These are phyloP conservation scores for Wallacemonas sp. DNA, from an alignment of 208 protist species.

Conservation along the genomic window DNA sequence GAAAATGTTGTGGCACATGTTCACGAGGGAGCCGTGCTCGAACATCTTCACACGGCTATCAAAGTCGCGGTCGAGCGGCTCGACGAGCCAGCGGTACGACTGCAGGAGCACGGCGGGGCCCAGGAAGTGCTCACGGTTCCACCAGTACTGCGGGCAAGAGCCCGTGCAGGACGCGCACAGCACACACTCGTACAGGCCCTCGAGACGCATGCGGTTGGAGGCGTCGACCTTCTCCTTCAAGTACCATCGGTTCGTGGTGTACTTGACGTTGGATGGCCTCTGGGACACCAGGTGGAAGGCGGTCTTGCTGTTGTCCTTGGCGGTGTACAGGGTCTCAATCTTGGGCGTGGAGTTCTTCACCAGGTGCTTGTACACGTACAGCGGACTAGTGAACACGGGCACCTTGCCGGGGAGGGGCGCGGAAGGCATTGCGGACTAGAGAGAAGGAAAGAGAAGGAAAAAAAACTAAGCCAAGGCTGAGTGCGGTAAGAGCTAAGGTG, in stretches of 20 bases:
- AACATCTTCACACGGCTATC: constrained; percentile 85
- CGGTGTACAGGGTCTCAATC: constrained; percentile 67
- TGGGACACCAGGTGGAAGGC: constrained; percentile 75
- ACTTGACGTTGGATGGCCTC: constrained; percentile 44
- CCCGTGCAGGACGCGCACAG: constrained; percentile 89
- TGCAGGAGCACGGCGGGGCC: constrained; percentile 90
- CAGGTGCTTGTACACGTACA: constrained; percentile 81
- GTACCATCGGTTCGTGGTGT: constrained; percentile 85
- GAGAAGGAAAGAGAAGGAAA: constrained; percentile 6
- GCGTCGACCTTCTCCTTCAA: constrained; percentile 89
- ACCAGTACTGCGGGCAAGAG: constrained; percentile 91
- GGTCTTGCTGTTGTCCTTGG: constrained; percentile 89
- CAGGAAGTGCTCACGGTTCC: constrained; percentile 91
- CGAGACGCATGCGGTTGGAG: constrained; percentile 77
- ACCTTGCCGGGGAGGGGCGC: constrained; percentile 62
- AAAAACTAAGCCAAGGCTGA: constrained; percentile 11
- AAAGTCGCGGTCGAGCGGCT: constrained; percentile 88
- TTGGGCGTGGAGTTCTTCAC: constrained; percentile 73
- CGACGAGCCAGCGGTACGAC: constrained; percentile 89
- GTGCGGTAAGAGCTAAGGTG: background rate
- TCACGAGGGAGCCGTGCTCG: constrained; percentile 82
- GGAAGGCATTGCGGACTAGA: constrained; percentile 55
- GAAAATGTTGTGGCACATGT: constrained; percentile 94
- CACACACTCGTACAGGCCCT: constrained; percentile 92
- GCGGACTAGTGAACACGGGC: constrained; percentile 64